Conservation (phyloP, 306 rosid species). For the Fagus crenata region DNA sequence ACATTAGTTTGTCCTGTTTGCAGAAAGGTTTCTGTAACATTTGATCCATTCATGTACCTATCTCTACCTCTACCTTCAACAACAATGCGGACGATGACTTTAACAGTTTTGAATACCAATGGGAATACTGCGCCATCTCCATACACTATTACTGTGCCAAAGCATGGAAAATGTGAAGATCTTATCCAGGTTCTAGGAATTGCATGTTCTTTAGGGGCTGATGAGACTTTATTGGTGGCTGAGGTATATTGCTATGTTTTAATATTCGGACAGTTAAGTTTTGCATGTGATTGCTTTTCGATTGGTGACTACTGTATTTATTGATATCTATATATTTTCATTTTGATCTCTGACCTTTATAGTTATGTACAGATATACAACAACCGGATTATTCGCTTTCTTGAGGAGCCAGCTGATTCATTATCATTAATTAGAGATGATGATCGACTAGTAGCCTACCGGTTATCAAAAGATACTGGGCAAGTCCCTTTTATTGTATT, state of each 20-base stretch:
- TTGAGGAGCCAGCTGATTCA: constrained; percentile 84
- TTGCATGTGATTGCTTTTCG: constrained; percentile 7
- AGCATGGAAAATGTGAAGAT: constrained; percentile 82
- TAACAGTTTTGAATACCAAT: constrained; percentile 71
- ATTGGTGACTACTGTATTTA: constrained; percentile 22
- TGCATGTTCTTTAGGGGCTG: constrained; percentile 68
- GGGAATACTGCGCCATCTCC: constrained; percentile 57
- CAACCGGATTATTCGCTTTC: constrained; percentile 78
- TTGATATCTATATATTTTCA: constrained; percentile 25
- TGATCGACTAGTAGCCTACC: constrained; percentile 86
- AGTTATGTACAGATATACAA: constrained; percentile 76
- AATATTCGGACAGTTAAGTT: not conserved
- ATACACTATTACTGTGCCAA: constrained; percentile 73
- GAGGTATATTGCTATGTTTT: constrained; percentile 53
- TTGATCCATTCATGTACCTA: constrained; percentile 99
- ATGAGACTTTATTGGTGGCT: constrained; percentile 84
- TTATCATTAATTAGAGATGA: constrained; percentile 94
- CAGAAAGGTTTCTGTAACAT: constrained; percentile 88
- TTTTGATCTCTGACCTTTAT: constrained; percentile 43
- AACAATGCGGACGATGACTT: constrained; percentile 80
- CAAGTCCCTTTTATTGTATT: constrained; percentile 63
- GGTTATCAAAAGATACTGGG: constrained; percentile 50
- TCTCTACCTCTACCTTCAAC: constrained; percentile 95
- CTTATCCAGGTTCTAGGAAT: constrained; percentile 62
- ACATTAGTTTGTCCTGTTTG: constrained; percentile 97